phyloP scores from a whole-genome alignment of 2,329 filamentous ascomycete species.

The Sporothrix globosa region DNA sequence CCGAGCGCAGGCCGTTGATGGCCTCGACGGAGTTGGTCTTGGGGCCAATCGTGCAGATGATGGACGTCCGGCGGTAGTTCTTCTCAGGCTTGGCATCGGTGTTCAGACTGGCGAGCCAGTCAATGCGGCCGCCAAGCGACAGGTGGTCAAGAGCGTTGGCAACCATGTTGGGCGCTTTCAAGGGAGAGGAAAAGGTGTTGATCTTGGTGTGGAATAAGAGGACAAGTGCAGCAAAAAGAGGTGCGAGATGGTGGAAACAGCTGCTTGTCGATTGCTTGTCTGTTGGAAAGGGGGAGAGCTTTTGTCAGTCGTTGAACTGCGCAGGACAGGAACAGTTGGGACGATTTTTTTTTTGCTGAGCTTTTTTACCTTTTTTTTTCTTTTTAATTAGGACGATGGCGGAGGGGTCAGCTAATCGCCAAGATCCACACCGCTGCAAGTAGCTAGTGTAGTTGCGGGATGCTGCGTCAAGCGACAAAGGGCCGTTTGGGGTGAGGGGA shows the following conservation, averaged over 20 bases:
- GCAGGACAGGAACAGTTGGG: slow-evolving; percentile 14
- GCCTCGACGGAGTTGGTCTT: slow-evolving; percentile 98
- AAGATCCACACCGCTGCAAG: slow-evolving; percentile 31
- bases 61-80: slow-evolving; percentile 94
- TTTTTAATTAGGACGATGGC: slow-evolving; percentile 29
- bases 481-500: slow-evolving; percentile 23
- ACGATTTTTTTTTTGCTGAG: slow-evolving; percentile 31
- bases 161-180: slow-evolving; percentile 48
- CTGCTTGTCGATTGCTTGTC: neutral
- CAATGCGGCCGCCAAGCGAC: slow-evolving; percentile 70
- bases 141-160: slow-evolving; percentile 83
- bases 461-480: slow-evolving; percentile 25
- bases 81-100: slow-evolving; percentile 84
- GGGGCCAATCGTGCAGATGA: slow-evolving; percentile 98
- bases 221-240: neutral
- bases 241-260: neutral
- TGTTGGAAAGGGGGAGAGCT: slow-evolving; percentile 12
- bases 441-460: slow-evolving; percentile 21
- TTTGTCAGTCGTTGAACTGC: slow-evolving; percentile 13
- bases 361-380: slow-evolving; percentile 30
- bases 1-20: slow-evolving; percentile 89
- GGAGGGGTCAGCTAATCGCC: slow-evolving; percentile 32
- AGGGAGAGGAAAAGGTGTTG: slow-evolving; percentile 15
- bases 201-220: neutral
- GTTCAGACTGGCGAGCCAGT: slow-evolving; percentile 73